Evolutionary conservation across 805 yeast species (phyloP), one percentile per base, ranked within the genome.

Genomic region (Candida anglica): DNA sequence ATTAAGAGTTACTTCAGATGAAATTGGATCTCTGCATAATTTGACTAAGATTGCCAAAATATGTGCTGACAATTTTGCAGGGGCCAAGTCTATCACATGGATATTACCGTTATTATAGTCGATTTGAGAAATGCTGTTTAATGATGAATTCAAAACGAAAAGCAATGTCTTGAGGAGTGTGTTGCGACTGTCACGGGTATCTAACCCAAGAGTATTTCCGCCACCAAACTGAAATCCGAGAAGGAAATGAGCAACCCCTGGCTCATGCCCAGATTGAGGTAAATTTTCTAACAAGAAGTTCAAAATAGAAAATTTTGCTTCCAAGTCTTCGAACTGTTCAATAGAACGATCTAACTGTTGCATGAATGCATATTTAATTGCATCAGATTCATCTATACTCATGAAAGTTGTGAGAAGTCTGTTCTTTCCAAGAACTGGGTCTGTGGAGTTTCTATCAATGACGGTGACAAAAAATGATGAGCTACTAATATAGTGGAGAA

Each of bases 331-430:
- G 6, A 62, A 54, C n/a, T 49, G 43, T 1, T 58, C 56, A 25
- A 71, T 64, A 6, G 46, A 63, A 5, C 75, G 46, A 28, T 74
- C 80, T 27, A 67, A 50, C 48, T 86, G 95, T 26, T 77, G 73
- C 27, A 86, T 77, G 39, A 88, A 79, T 0, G 87, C 77, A 44
- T 74, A 75, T 39, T 83, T 75, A 24, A 91, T 83, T 43, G 89
- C 71, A 2, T 72, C 63, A 0, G 95, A 77, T 44, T 89, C 96
- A 44, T 86, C 86, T 20, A 84, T 75, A 11, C 88, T 81, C 46
- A 81, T 83, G 34, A 84, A 70, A 24, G 85, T 69, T 0, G 86
- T 78, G 30, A 89, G 56, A 10, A 91, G 58, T 43, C 88, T 75
- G 41, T 79, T 80, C 34, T 69, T 75, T 7, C 69, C 58, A 22